Evolutionary conservation across 805 yeast genomes (phyloP), one percentile per base, ranked within the genome.

Genomic region (Yarrowia deformans): DNA sequence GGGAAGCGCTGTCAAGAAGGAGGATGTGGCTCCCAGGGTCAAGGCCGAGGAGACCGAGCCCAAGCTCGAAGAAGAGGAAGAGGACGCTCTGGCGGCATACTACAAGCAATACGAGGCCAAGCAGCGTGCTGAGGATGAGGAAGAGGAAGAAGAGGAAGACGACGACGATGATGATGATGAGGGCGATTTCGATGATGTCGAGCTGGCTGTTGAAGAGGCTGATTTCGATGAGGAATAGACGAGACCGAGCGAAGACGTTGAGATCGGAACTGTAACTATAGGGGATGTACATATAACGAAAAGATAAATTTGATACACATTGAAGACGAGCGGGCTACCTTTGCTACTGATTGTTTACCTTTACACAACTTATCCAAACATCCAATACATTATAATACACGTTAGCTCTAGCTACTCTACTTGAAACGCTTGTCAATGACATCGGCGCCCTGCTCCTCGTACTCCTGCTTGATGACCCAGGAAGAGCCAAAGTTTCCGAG

Each of bases 91-190:
- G 73, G 84, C 86, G n/a, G 88, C 87, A 18, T 91, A 90, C 76
- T 91, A 91, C 76, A 92, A 92, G 10, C 87, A 88, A 73, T 82
- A 90, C 77, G 92, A 90, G 10, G 87, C 86, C 71, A 84, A 87
- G 73, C 90, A 89, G 75, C 88, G 85, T 7, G 83, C 83, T 64
- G 90, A 87, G 70, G 87, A 83, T 12, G 84, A 84, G 0, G 85
- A 82, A 1, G 84, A 81, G 1, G 84, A 79, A 2, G 81, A 79
- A 9, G 84, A 80, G 10, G 83, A 49, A 5, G 54, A 23, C 29
- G 54, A 79, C 1, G 84, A 81, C n/a, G 84, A 80, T 14, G 90
- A 86, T 7, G 90, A 80, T 16, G 86, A 82, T 8, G 84, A 80
- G 0, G 84, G 81, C 1, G 69, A 66, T 16, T 71, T 69, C n/a